Conservation (phyloP, 2,329 filamentous ascomycete species). For the Coniochaeta prunicola region DNA sequence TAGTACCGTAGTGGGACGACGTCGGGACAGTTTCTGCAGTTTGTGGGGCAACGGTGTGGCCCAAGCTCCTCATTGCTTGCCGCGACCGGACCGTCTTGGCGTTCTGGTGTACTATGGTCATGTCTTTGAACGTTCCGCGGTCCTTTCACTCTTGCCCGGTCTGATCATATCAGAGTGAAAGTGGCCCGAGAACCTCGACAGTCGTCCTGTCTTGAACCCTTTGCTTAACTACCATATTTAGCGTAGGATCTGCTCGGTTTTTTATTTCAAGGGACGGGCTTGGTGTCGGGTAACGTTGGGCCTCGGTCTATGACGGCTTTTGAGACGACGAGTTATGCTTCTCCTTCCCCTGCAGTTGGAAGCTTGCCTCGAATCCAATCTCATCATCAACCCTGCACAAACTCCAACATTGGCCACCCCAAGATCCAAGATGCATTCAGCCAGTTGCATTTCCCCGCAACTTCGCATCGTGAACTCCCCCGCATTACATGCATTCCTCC, state of each 20-base stretch:
- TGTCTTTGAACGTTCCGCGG: too few species aligned
- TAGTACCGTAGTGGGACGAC: neutral
- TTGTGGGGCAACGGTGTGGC: neutral
- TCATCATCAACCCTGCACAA: neutral
- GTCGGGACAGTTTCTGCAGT: neutral
- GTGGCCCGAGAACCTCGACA: too few species aligned
- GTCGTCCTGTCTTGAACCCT: too few species aligned
- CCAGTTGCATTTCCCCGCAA: neutral
- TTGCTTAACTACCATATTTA: too few species aligned
- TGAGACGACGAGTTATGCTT: neutral
- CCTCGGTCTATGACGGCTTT: neutral
- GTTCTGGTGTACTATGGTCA: neutral
- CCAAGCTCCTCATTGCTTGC: neutral
- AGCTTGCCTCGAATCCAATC: neutral
- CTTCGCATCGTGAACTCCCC: neutral
- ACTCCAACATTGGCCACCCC: neutral
- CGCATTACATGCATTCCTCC: neutral
- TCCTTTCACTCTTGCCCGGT: too few species aligned
- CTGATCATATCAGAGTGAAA: too few species aligned
- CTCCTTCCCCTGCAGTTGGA: neutral
- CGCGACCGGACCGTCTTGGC: neutral
- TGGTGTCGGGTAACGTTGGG: neutral
- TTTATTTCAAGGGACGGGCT: too few species aligned
- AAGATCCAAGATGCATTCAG: neutral
- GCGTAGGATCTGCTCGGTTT: too few species aligned